Evolutionary conservation across 1,284 basidiomycete genomes (phyloP).

Genomic region (Cryptococcus wingfieldii): DNA sequence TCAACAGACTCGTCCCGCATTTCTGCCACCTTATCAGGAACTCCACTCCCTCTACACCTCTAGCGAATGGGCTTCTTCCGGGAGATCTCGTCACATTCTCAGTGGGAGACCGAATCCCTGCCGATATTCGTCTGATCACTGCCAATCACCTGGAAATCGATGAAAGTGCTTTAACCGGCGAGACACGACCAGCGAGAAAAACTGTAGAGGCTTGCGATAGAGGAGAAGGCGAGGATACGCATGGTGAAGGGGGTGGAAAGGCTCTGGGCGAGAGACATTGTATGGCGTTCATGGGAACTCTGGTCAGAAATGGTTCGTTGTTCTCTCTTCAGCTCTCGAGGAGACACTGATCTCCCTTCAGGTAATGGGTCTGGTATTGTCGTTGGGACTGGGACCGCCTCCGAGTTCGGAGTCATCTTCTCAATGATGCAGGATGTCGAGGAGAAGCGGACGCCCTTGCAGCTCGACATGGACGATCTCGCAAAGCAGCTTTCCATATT

Average conservation of each 20-base stretch:
- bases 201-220: conserved; percentile 56
- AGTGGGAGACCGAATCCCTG: conserved; percentile 86
- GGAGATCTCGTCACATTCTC: conserved; percentile 87
- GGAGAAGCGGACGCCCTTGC: conserved; percentile 88
- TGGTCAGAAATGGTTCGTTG: conserved; percentile 77
- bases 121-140: conserved; percentile 77
- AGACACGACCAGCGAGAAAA: conserved; percentile 79
- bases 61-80: conserved; percentile 92
- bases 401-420: conserved; percentile 95
- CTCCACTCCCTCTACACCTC: conserved; percentile 66
- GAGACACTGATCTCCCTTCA: conserved; percentile 31
- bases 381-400: conserved; percentile 80
- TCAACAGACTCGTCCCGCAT: conserved; percentile 78
- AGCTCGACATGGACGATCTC: conserved; percentile 93
- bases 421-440: conserved; percentile 98
- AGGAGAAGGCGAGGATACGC: conserved; percentile 40
- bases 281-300: conserved; percentile 93
- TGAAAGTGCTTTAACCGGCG: conserved; percentile 91
- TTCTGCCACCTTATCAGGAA: conserved; percentile 89
- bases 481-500: conserved; percentile 85
- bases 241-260: conserved; percentile 55
- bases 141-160: conserved; percentile 86
- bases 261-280: conserved; percentile 82
- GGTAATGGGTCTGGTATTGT: conserved; percentile 83
- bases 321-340: neutral